Conservation (phyloP, 2,329 filamentous ascomycete genomes). For the Aspergillus puulaauensis region DNA sequence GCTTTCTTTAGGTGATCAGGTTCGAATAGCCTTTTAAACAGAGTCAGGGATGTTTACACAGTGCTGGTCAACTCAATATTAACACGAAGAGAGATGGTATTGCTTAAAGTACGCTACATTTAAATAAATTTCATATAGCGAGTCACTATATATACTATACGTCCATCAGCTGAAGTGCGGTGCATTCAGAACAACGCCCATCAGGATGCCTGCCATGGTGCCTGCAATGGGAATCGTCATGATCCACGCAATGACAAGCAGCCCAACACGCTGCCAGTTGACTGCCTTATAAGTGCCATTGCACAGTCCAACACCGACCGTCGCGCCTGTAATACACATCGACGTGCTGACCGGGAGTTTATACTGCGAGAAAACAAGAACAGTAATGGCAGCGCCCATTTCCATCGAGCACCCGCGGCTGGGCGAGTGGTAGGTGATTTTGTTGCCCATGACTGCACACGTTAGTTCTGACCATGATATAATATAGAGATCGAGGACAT, state of each 20-base stretch:
- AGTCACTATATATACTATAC: too few species aligned
- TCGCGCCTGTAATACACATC: constrained; percentile 79
- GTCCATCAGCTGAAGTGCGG: constrained; percentile 49
- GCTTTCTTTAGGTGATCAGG: too few species aligned
- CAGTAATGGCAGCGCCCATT: constrained; percentile 74
- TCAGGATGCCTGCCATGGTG: constrained; percentile 53
- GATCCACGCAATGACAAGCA: constrained; percentile 68
- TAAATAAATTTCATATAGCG: too few species aligned
- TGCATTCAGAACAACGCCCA: constrained; percentile 58
- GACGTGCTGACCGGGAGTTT: constrained; percentile 73
- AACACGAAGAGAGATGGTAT: too few species aligned
- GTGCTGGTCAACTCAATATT: too few species aligned
- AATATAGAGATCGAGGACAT: constrained; percentile 25
- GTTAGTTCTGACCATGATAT: constrained; percentile 12
- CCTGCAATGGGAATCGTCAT: constrained; percentile 64
- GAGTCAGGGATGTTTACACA: too few species aligned
- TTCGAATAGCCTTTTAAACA: too few species aligned
- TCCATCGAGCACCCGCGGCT: constrained; percentile 69
- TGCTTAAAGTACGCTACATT: too few species aligned
- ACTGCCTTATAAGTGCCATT: constrained; percentile 71
- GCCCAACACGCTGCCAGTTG: constrained; percentile 71
- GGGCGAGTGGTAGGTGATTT: constrained; percentile 69
- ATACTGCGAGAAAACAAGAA: constrained; percentile 74
- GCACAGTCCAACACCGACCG: constrained; percentile 74
- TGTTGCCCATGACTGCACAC: constrained; percentile 71